A percentile compares a stretch with the other conserved stretches of the same genome.
Conservation (phyloP, 1,139 yeast species). For the Eremothecium sinecaudum region DNA sequence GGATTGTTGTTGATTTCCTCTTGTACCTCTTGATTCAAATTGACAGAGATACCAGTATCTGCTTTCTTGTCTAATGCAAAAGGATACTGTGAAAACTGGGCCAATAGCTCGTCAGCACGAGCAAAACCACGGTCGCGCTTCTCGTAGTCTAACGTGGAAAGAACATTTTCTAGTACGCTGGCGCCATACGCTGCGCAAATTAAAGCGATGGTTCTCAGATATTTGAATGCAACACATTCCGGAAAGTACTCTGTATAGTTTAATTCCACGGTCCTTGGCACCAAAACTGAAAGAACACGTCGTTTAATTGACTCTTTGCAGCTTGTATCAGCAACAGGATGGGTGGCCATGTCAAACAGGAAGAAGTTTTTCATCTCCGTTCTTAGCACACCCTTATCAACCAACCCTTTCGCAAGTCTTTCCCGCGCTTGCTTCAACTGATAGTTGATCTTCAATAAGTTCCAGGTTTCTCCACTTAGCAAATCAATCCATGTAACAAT, state of each 20-base stretch:
- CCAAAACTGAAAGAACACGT: slow-evolving; percentile 61
- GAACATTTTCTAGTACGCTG: slow-evolving; percentile 86
- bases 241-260: slow-evolving; percentile 54
- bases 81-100: slow-evolving; percentile 82
- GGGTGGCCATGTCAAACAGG: slow-evolving; percentile 96
- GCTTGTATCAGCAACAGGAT: slow-evolving; percentile 82
- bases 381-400: slow-evolving; percentile 93
- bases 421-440: slow-evolving; percentile 97
- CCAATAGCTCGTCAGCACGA: slow-evolving; percentile 82
- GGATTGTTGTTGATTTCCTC: slow-evolving; percentile 52
- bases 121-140: slow-evolving; percentile 89
- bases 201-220: slow-evolving; percentile 69
- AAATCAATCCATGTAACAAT: slow-evolving; percentile 92
- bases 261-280: slow-evolving; percentile 52
- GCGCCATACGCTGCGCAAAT: slow-evolving; percentile 93
- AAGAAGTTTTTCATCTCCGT: slow-evolving; percentile 93
- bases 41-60: slow-evolving; percentile 65
- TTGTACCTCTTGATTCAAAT: slow-evolving; percentile 58
- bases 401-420: slow-evolving; percentile 90
- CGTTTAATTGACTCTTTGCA: slow-evolving; percentile 71
- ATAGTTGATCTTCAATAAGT: slow-evolving; percentile 83
- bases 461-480: slow-evolving; percentile 96
- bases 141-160: slow-evolving; percentile 70
- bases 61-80: slow-evolving; percentile 48
- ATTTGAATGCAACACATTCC: slow-evolving; percentile 54